Evolutionary conservation across 2,329 filamentous ascomycete genomes (phyloP), one percentile per base, ranked within the genome.

Genomic region (Arthrobotrys sphaeroides): DNA sequence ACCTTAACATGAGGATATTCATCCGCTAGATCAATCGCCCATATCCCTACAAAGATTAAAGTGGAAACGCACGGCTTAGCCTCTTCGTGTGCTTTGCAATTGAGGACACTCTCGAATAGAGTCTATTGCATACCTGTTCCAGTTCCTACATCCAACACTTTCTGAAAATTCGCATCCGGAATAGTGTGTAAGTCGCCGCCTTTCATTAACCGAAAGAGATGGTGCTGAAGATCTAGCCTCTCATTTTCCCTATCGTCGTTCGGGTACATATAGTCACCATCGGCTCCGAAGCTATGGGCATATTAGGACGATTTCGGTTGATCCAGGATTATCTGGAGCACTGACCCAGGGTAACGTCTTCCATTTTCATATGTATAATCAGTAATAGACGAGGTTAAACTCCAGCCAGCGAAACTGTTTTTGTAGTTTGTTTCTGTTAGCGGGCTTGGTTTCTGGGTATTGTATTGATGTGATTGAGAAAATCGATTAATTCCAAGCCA

Each of bases 351-450:
- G 57, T 86, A 87, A 5, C 84, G 81, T 0, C 85, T 83, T 2
- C 85, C 85, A 61, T 86, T 83, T 74, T 86, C 84, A 77, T 83
- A 85, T 36, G 82, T 81, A 77, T 85, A 85, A 49, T 84, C 77
- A 57, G 80, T 82, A 43, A 85, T 83, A 72, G 82, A 83, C 9
- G 84, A 85, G 2, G 70, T 74, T 24, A 74, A 55, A 49, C 60
- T 66, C 70, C 70, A 74, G 20, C 70, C 70, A 7, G 33, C 55
- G 18, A 67, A 62, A 28, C 70, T 74, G 24, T 42, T 43, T 16
- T 45, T 24, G 18, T 0, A 28, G 18, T 22, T 9, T 40, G 18
- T 31, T n/a, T n/a, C n/a, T 42, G 47, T 66, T 55, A 66, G 61
- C 20, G n/a, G 22, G 10, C 13, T 53, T 4, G 20, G 26, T 7